Base-by-base conservation (phyloP, 2,329 filamentous ascomycete species). In the Rugonectria rugulosa region DNA sequence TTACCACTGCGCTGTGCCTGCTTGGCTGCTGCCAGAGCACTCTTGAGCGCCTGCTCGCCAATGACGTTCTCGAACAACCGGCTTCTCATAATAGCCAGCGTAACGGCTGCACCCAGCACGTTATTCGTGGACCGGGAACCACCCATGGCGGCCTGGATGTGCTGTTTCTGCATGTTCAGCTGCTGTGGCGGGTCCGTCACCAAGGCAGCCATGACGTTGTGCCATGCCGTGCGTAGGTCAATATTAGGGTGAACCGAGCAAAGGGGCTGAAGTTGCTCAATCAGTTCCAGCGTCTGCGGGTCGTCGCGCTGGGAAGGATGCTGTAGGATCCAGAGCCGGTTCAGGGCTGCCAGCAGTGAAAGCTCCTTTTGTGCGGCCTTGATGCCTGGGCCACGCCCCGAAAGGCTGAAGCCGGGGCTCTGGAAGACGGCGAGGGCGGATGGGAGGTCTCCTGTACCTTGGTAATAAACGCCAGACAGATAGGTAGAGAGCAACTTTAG, bases 21-120 rank as follows among this genome's bases (percentile, higher is more conserved):
- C 36, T 82, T 82, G 20, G 83, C 81, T 20, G 87, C 88, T 1
- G 90, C 89, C 60, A 83, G 82, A 5, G 89, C 88, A 68, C 88
- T 90, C 75, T 92, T 92, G 56, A 91, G 81, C 0, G 89, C 88
- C 71, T 93, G 90, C 55, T 90, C 88, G 44, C 92, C 92, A 4
- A 96, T 86, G 12, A 93, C 88, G 56, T 89, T 89, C 40, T 88
- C 88, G 72, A 93, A 97, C 67, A 97, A 89, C 46, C 87, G 85
- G 68, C 84, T 87, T 47, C 90, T 89, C 89, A 97, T 96, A 61
- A 95, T 88, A 63, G 88, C 92, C 56, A 97, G 84, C 6, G 89
- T 88, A 61, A 97, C 89, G 42, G 88, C 88, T n/a, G 92, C 82
- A 49, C 93, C 88, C 61, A 96, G 90, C 24, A 85, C 85, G 70